Evolutionary conservation across 768 basidiomycete genomes (phyloP), one percentile per base, ranked within the genome.

Genomic region (Floccularia luteovirens): DNA sequence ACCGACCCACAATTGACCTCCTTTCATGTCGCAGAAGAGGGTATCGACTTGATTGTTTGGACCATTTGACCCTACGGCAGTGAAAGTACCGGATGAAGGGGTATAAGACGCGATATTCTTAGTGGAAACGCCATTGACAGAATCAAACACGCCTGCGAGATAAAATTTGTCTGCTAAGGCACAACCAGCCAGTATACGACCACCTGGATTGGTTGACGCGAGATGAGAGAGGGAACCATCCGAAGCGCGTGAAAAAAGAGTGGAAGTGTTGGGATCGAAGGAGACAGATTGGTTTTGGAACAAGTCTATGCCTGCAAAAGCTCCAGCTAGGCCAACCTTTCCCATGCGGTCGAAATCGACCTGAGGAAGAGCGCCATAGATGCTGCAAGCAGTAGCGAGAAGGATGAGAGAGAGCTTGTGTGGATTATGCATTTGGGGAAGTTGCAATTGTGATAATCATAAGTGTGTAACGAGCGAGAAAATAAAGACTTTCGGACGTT

Each of bases 241-340:
- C 12, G 66, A 43, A 14, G 73, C 64, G 45, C 82, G 82, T 28
- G 77, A 71, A 46, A 90, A 68, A 34, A 90, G 66, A 28, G 89
- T 82, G 11, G 87, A 75, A 34, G 77, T 72, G 1, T 81, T 67
- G 20, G 87, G 68, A 59, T 91, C 80, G 57, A 85, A 82, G 24
- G 77, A 54, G 49, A 74, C 54, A 35, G 63, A 54, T 23, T 75
- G 59, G 43, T 74, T 75, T 54, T 77, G 65, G 69, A 84, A 82
- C 43, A 92, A 54, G 54, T 83, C 84, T 45, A 99, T 67, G 32
- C 92, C 94, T 17, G 84, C 75, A 55, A 97, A 99, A 24, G 86
- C 71, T 42, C 94, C 94, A 20, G 82, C 80, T 30, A 97, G 70
- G 42, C 81, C 91, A 36, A 97, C 91, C 40, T 72, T 81, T 47